Base-by-base conservation (phyloP, 805 yeast species). In the Suhomyces kilbournensis region DNA sequence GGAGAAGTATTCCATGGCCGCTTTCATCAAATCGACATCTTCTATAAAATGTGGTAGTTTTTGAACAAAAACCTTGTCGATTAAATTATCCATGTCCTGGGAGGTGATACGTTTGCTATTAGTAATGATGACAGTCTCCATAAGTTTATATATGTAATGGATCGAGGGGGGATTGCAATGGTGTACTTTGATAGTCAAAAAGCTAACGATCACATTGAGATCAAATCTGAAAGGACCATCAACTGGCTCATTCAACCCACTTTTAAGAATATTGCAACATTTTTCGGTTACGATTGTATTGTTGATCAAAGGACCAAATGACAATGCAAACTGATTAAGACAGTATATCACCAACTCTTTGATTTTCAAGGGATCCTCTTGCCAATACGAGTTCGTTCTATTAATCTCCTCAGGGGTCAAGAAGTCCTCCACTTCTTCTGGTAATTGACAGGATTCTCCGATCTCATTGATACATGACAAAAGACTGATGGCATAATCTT, bases 191-290 rank as follows among this genome's bases (percentile, higher is more conserved):
- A 60, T 17, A 53, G 53, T 28, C 73, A 73, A 54, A 72, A 82
- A 54, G 68, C 47, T 23, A 2, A 56, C 38, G 15, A 59, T 56
- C n/a, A 46, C 15, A 2, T 67, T 65, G 3, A 73, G 53, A 0
- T 70, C 68, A 53, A 87, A 78, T 8, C 79, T 83, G 65, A 87
- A 88, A 0, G 94, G 89, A 0, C 91, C 91, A 17, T 79, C 73
- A 4, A 82, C 65, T 3, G 74, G 64, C 60, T 90, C 96, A 3
- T 81, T 68, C 14, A 90, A 66, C 0, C 96, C 96, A 14, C 71
- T 59, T 58, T 81, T 84, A 56, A 90, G 75, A 2, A 90, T 79
- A 6, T 75, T 71, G 53, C 90, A 82, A 25, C 87, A 77, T 25
- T 78, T 80, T 57, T 88, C 94, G 5, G 86, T 78, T 1, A 87